phyloP scores from a whole-genome alignment of 345 rosid species.

The Kandelia obovata region DNA sequence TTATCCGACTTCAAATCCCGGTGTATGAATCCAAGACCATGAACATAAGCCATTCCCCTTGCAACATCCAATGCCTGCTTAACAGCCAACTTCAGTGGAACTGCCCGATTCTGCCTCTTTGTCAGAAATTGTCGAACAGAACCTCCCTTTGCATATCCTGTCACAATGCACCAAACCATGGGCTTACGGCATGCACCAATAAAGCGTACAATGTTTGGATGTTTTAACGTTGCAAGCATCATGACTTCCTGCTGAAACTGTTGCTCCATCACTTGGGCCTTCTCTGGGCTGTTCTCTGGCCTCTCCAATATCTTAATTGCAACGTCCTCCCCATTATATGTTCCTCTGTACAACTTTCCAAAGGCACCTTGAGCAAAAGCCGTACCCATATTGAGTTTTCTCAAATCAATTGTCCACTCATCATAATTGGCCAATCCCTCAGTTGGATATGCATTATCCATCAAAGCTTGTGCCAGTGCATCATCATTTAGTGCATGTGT shows the following conservation, averaged over 20 bases:
- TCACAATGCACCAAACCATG: slow-evolving; percentile 33
- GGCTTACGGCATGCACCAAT: slow-evolving; percentile 30
- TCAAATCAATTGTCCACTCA: slow-evolving; percentile 64
- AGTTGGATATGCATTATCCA: slow-evolving; percentile 52
- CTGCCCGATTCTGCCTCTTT: slow-evolving; percentile 25
- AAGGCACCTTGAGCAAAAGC: slow-evolving; percentile 76
- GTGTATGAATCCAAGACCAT: slow-evolving; percentile 27
- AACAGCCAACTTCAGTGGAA: slow-evolving; percentile 28
- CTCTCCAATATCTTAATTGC: slow-evolving; percentile 33
- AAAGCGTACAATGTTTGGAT: slow-evolving; percentile 29
- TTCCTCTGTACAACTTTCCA: slow-evolving; percentile 54
- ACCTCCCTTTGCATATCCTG: slow-evolving; percentile 31
- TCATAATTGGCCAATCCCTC: slow-evolving; percentile 49
- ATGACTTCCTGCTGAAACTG: slow-evolving; percentile 34
- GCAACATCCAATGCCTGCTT: slow-evolving; percentile 34
- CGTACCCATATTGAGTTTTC: slow-evolving; percentile 61
- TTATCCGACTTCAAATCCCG: slow-evolving; percentile 31
- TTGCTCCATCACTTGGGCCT: slow-evolving; percentile 28
- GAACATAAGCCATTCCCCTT: slow-evolving; percentile 30
- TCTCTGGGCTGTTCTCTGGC: slow-evolving; percentile 24
- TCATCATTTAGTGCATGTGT: slow-evolving; percentile 54
- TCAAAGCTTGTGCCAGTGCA: slow-evolving; percentile 54
- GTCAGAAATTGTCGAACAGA: slow-evolving; percentile 26
- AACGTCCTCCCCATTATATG: slow-evolving; percentile 29
- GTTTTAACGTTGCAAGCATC: slow-evolving; percentile 31